Evolutionary conservation across 805 yeast genomes (phyloP), one percentile per base, ranked within the genome.

Genomic region (Lipomyces mesembrius): DNA sequence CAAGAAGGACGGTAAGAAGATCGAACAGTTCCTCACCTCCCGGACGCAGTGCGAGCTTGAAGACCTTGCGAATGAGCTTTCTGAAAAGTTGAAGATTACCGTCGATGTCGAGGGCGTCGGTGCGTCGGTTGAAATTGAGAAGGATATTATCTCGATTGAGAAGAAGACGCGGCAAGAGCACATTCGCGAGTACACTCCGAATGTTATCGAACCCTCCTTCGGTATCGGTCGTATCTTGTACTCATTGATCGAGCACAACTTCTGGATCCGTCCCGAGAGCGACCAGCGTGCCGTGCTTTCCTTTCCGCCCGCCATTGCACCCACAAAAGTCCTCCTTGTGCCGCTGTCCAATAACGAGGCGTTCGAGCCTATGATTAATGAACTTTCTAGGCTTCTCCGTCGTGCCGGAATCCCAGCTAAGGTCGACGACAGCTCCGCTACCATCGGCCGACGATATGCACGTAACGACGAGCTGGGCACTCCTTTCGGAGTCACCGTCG

Each of bases 391-490:
- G 66, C 82, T 82, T 68, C 86, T 95, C 78, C 92, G 95, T 80
- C 81, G 83, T 71, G 87, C 86, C 69, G 94, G 92, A 79, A 88
- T 95, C 74, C 94, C 98, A 73, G 91, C 93, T 85, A 94, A 93
- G 85, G 88, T 94, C 67, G 99, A 95, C 79, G 98, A 94, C 79
- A 92, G 98, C 9, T 90, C 96, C 73, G 98, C 97, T 25, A 91
- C 98, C 39, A 95, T 94, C 75, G 99, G 99, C 82, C 91, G 93
- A 83, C 89, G 99, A 82, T 94, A 94, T 76, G 92, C 99, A 71
- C 91, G 99, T 83, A 94, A 94, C 79, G 99, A 94, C 80, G 99
- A 94, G 83, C 85, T 94, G 77, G 99, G 99, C 80, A 95, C 98
- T 63, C 99, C 99, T 74, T 95, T 95, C 78, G 99, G 99, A 79